Conservation (phyloP, 1,284 basidiomycete genomes). For the Cryptococcus hybrid region DNA sequence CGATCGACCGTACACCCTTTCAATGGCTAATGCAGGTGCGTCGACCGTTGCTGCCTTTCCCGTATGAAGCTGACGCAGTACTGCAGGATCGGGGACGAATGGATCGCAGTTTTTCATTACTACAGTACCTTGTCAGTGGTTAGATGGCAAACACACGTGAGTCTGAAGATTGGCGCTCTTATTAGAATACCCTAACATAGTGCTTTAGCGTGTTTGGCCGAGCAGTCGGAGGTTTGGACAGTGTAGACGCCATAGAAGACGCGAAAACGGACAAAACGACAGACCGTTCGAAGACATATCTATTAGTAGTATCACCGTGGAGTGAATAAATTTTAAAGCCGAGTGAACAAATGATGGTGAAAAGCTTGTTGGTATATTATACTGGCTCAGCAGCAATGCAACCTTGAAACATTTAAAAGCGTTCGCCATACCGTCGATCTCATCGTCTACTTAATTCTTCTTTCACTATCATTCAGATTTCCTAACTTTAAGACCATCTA, state of each 20-base stretch:
- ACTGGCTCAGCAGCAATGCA: neutral
- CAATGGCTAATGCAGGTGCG: constrained; percentile 82
- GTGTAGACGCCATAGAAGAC: constrained; percentile 60
- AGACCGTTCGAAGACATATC: neutral
- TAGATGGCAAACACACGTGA: constrained; percentile 61
- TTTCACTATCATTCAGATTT: neutral
- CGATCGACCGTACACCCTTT: constrained; percentile 95
- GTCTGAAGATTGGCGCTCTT: constrained; percentile 14
- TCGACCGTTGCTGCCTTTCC: neutral
- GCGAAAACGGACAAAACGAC: constrained; percentile 58
- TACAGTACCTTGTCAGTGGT: constrained; percentile 90
- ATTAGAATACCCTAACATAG: neutral
- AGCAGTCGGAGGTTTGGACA: constrained; percentile 55
- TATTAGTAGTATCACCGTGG: neutral
- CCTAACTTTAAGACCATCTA: neutral
- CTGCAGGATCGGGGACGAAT: constrained; percentile 84
- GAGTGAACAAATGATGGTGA: neutral
- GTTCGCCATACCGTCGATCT: neutral
- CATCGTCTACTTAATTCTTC: neutral
- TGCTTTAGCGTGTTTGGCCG: constrained; percentile 55
- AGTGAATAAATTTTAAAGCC: constrained; percentile 5
- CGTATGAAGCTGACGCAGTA: constrained; percentile 3
- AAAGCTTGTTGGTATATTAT: neutral
- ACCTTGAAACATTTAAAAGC: neutral
- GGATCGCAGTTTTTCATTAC: constrained; percentile 96